Base-by-base conservation (phyloP, 768 basidiomycete species). In the Mycena chlorophos region DNA sequence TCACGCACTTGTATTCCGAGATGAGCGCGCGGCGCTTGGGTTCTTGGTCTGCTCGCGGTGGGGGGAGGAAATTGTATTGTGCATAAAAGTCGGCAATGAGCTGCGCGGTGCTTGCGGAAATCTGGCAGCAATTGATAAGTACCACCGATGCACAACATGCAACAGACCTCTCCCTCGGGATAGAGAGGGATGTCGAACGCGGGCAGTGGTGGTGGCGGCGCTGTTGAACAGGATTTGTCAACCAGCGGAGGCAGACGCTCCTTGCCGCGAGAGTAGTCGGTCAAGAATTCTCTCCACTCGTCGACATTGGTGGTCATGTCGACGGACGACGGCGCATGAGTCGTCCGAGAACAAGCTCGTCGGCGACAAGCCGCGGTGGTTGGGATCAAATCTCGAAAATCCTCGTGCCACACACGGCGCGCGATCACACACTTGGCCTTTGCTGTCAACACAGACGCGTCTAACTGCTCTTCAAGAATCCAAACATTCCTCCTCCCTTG, bases 41-140 rank as follows among this genome's bases (percentile, higher is more conserved):
- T 30, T 58, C 57, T 31, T 58, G 52, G 17, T 54, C 57, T 16
- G 57, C 52, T 2, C 52, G 49, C 20, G 58, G 58, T 13, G 58
- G 54, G 5, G 58, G 58, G 16, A 60, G 25, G 19, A 56, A 60
- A 6, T 46, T 31, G 46, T 60, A 43, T 20, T 43, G 29, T 8
- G 34, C 31, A 42, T 60, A 56, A 19, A 60, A 60, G 46, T 55
- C 34, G 14, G 54, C 54, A 19, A 60, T 56, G 4, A 27, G 37
- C 17, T 34, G 34, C 29, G 58, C 58, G 3, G 54, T 60, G 31
- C 30, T 51, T 1, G 25, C 13, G 3, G 58, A 37, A 5, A 60
- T 52, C 52, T 58, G 27, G 22, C 25, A 46, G 43, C 16, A 25
- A 17, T 4, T 27, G n/a, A 20, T 20, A 16, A 43, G 17, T 6